Evolutionary conservation across 176 grass and related monocot species (phyloP), one percentile per base, ranked within the genome.

Genomic region (Melocanna baccifera): DNA sequence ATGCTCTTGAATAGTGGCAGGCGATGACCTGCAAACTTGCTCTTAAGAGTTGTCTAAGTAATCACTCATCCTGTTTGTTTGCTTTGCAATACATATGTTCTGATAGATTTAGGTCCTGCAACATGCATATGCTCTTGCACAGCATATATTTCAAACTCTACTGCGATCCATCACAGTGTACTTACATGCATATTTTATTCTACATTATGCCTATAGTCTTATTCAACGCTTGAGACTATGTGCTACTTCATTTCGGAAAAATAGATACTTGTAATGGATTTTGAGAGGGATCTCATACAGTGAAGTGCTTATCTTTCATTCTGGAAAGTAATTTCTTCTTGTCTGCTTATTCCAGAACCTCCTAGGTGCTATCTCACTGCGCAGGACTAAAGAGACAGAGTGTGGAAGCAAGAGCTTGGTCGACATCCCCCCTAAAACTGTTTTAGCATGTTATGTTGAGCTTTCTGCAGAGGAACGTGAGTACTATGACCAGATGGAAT

Each of bases 381-480:
- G 96, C 56, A 93, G 96, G 67, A 95, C 70, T 77, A 98, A 98
- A 84, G 91, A 93, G 41, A 39, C 25, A 34, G 82, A 88, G 63
- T 80, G 53, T 83, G 87, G 89, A 82, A 77, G 79, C 80, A 86
- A 87, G 42, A 75, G 83, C 67, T 58, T 92, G 85, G 72, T 90
- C 70, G 71, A 75, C 12, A 74, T 98, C 32, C 96, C 89, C 39
- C 77, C 85, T 46, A 98, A 95, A 87, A 92, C 85, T 71, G 83
- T 98, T 81, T 75, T 85, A 72, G 81, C 65, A 20, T 98, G 87
- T 77, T 59, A 77, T 73, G 67, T 98, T 75, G 91, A 95, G 32
- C 93, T 98, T 64, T 98, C 96, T 93, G 82, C 85, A 48, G 93
- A 95, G 80, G 96, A 98, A 81, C 88, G 86, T 69, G 87, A 92